phyloP scores from a whole-genome alignment of 1,139 yeast species.

The Candida neerlandica region DNA sequence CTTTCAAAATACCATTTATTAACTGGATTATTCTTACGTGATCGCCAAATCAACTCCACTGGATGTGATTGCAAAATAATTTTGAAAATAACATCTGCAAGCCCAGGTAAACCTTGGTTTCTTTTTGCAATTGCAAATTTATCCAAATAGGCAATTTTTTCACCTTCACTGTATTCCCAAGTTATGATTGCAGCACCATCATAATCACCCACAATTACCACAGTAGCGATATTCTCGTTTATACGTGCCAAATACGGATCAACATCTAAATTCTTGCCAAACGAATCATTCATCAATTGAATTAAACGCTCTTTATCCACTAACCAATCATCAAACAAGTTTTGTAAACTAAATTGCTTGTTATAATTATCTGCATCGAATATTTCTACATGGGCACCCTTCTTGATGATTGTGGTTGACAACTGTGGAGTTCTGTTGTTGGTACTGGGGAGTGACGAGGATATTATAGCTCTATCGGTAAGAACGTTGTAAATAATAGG shows the following conservation, averaged over 20 bases:
- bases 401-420: constrained; percentile 77
- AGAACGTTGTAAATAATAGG: constrained; percentile 87
- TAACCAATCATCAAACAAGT: constrained; percentile 47
- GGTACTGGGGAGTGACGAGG: constrained; percentile 87
- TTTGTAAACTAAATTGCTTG: constrained; percentile 42
- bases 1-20: constrained; percentile 98
- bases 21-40: constrained; percentile 82
- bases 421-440: constrained; percentile 62
- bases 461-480: constrained; percentile 90
- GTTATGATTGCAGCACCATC: constrained; percentile 95
- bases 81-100: constrained; percentile 91
- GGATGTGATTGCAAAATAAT: constrained; percentile 72
- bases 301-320: constrained; percentile 62
- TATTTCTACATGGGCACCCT: constrained; percentile 69
- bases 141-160: constrained; percentile 70
- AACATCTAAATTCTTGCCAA: constrained; percentile 66
- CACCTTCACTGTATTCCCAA: constrained; percentile 48
- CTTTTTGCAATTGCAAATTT: constrained; percentile 86
- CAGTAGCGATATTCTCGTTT: constrained; percentile 65
- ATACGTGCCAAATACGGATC: constrained; percentile 68
- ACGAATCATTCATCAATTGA: constrained; percentile 73
- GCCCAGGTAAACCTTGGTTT: constrained; percentile 88
- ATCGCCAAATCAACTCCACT: constrained; percentile 83
- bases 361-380: constrained; percentile 37
- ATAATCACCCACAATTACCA: constrained; percentile 88